Conservation (phyloP, 805 yeast species). For the Cyberlindnera mycetangii region DNA sequence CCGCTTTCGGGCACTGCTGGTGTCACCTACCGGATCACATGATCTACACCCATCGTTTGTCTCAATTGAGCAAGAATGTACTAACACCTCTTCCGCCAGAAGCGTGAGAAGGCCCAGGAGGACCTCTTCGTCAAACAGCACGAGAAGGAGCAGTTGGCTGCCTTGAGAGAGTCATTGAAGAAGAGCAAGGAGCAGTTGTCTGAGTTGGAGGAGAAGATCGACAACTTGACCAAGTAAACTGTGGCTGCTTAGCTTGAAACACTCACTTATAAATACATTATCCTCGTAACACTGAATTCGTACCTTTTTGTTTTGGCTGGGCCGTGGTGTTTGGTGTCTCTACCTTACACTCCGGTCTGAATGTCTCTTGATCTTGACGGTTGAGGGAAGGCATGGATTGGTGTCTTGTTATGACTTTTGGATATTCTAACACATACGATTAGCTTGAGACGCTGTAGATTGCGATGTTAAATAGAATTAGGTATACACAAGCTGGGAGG, state of each 20-base stretch:
- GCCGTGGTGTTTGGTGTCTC: not conserved
- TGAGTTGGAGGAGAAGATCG: slow-evolving; percentile 44
- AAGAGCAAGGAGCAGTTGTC: slow-evolving; percentile 66
- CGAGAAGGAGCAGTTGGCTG: slow-evolving; percentile 82
- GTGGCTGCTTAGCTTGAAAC: not conserved
- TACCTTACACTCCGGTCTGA: not conserved
- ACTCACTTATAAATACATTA: too few species aligned
- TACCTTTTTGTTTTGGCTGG: not conserved
- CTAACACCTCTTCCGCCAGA: slow-evolving; percentile 37
- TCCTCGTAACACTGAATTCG: not conserved
- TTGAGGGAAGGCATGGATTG: not conserved
- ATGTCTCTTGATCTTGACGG: not conserved
- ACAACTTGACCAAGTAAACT: slow-evolving; percentile 15
- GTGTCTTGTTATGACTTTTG: not conserved
- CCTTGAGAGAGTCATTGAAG: slow-evolving; percentile 71
- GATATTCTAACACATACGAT: not conserved
- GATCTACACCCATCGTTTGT: too few species aligned
- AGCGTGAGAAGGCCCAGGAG: slow-evolving; percentile 93
- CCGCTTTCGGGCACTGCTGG: too few species aligned
- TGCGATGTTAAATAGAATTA: too few species aligned
- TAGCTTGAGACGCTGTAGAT: too few species aligned
- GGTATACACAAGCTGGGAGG: too few species aligned
- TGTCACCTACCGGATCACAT: too few species aligned
- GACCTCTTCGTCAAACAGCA: slow-evolving; percentile 81
- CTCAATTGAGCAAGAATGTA: not conserved